Percentiles rank a stretch among this genome's conserved stretches.
Evolutionary conservation across 345 rosid species (phyloP).

Genomic region (Crucihimalaya himalaica): DNA sequence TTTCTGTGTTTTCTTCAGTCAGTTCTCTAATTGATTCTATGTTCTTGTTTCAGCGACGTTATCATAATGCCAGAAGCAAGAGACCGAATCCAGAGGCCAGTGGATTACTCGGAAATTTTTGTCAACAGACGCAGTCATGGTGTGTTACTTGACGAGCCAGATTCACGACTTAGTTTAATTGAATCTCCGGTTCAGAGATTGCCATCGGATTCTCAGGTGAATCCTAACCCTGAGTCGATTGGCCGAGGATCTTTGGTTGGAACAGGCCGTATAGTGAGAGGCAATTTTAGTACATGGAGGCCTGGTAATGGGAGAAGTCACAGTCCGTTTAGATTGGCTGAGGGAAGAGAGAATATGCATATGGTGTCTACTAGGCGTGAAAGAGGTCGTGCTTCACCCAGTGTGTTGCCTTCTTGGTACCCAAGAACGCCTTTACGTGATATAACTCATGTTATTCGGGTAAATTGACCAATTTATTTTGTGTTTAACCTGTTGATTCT

Average conservation of each 20-base stretch:
- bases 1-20: not conserved
- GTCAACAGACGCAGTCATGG: constrained; percentile 48
- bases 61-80: constrained; percentile 64
- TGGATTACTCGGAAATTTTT: constrained; percentile 52
- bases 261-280: constrained; percentile 36
- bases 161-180: constrained; percentile 1
- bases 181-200: constrained; percentile 41
- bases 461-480: constrained; percentile 26
- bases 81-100: constrained; percentile 58
- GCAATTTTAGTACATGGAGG: constrained; percentile 45
- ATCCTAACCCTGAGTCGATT: constrained; percentile 5
- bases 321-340: constrained; percentile 32
- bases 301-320: constrained; percentile 35
- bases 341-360: constrained; percentile 51
- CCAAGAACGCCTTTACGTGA: constrained; percentile 83
- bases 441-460: constrained; percentile 62
- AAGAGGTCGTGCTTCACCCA: constrained; percentile 40
- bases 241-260: constrained; percentile 23
- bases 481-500: not conserved
- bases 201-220: constrained; percentile 8
- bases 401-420: constrained; percentile 76
- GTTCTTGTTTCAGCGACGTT: constrained; percentile 12
- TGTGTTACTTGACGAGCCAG: constrained; percentile 44
- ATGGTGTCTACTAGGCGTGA: constrained; percentile 39
- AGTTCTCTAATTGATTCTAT: not conserved